Conservation (phyloP, 2,329 filamentous ascomycete genomes). For the Juglanconis sp. region DNA sequence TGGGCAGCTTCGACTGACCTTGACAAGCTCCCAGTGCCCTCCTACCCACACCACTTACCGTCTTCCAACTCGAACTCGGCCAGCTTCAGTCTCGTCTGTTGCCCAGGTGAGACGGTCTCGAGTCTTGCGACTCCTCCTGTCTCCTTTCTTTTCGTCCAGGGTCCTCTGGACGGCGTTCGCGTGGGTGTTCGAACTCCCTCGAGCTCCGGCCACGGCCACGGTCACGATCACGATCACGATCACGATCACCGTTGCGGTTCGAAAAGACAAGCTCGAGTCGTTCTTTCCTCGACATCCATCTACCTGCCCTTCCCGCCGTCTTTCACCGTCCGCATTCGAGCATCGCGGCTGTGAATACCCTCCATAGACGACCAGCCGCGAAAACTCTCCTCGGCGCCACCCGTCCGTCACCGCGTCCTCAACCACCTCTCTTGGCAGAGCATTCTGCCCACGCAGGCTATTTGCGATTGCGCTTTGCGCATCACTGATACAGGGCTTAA, state of each 20-base stretch:
- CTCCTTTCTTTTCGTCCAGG: neutral
- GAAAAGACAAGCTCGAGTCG: constrained; percentile 17
- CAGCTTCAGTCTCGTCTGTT: neutral
- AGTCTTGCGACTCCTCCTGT: neutral
- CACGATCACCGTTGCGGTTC: neutral
- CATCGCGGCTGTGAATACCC: neutral
- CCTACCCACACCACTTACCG: neutral
- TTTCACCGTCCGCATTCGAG: neutral
- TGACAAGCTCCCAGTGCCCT: neutral
- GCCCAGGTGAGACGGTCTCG: neutral
- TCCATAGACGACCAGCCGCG: neutral
- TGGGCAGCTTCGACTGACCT: neutral
- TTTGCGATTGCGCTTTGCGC: neutral
- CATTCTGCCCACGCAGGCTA: neutral
- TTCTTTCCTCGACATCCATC: constrained; percentile 7
- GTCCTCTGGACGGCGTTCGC: neutral
- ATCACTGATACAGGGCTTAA: neutral
- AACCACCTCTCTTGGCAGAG: neutral
- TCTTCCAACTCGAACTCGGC: neutral
- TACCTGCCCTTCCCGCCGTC: neutral
- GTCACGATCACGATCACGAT: no score
- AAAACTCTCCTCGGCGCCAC: no score
- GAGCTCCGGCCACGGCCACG: no score
- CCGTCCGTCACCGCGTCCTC: no score
- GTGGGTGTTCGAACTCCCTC: neutral